Evolutionary conservation across 1,284 basidiomycete genomes (phyloP), one percentile per base, ranked within the genome.

Genomic region (Gomphus sp.): DNA sequence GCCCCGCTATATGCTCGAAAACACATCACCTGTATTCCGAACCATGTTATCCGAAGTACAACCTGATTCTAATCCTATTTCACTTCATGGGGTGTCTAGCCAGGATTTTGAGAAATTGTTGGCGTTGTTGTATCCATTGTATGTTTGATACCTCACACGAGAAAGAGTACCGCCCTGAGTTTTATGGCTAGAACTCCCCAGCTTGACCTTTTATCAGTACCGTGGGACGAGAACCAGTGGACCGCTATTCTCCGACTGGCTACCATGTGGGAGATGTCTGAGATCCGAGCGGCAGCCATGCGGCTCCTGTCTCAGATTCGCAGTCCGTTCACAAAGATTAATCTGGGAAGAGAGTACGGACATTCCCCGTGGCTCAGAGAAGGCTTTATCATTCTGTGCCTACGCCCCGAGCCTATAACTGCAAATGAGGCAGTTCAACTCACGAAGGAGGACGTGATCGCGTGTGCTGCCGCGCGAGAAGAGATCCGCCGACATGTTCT

Each of bases 41-140:
- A 55, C 62, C 25, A 70, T 69, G 63, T 68, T 70, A 62, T 53
- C 60, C 10, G 72, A 74, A 44, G 72, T 72, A 0, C 41, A 39
- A 4, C 66, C 62, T 52, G 72, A 74, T 59, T 66, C 64, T 10
- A 64, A 68, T 34, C 72, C 74, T 7, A 63, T 74, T 58, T 22
- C 56, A 9, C 63, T 74, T 1, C 61, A 68, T 7, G 66, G 65
- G 5, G 66, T 72, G 18, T 58, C 60, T 12, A 64, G 62, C 18
- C 49, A 62, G 31, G 72, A 73, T 57, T 74, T 74, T 54, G 64
- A 64, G 56, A 65, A 64, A 4, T 61, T 74, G 25, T 62, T 74
- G 36, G 63, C 64, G 41, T 66, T 73, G 9, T 66, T 73, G 62
- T 72, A 71, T 61, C 69, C 70, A 3, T 60, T 64, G 71, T 73